Evolutionary conservation across 192 early-diverging fungal species (phyloP).

Genomic region (Linnemannia schmuckeri): DNA sequence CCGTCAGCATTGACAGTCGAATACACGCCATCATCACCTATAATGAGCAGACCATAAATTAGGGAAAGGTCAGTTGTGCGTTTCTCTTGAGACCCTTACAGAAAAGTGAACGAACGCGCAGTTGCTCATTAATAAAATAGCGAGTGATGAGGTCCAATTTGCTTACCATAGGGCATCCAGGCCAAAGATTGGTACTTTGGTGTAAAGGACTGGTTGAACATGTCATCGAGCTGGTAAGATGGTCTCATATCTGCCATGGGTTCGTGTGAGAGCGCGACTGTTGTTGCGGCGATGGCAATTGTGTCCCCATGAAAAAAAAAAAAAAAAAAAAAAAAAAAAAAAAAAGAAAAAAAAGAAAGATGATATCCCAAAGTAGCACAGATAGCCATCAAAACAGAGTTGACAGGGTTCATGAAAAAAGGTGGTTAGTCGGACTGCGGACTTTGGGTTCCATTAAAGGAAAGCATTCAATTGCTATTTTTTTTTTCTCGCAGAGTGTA

Average conservation of each 20-base stretch:
- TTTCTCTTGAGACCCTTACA: not conserved
- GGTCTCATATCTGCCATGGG: conserved; percentile 40
- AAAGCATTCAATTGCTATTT: not conserved
- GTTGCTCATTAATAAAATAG: not conserved
- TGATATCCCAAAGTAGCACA: not conserved
- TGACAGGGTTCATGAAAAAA: not conserved
- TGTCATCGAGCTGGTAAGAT: conserved; percentile 39
- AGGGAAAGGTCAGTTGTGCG: not conserved
- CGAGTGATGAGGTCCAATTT: not conserved
- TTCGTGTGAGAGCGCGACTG: conserved; percentile 18
- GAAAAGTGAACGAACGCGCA: not conserved
- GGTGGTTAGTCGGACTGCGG: not conserved
- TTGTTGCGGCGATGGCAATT: not conserved
- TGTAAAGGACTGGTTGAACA: conserved; percentile 48
- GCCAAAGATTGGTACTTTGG: conserved; percentile 36
- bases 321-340: no score
- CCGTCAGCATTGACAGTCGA: conserved; percentile 38
- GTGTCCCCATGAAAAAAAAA: not conserved
- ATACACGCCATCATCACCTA: conserved; percentile 50
- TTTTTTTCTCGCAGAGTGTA: not conserved
- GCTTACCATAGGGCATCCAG: conserved; percentile 56
- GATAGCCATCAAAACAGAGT: not conserved
- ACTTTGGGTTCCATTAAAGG: not conserved
- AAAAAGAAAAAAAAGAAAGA: not conserved
- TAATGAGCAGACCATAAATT: not conserved